These are phyloP conservation scores for Zygosaccharomyces lentus DNA, from an alignment of 805 yeast species.

Conservation along the genomic window DNA sequence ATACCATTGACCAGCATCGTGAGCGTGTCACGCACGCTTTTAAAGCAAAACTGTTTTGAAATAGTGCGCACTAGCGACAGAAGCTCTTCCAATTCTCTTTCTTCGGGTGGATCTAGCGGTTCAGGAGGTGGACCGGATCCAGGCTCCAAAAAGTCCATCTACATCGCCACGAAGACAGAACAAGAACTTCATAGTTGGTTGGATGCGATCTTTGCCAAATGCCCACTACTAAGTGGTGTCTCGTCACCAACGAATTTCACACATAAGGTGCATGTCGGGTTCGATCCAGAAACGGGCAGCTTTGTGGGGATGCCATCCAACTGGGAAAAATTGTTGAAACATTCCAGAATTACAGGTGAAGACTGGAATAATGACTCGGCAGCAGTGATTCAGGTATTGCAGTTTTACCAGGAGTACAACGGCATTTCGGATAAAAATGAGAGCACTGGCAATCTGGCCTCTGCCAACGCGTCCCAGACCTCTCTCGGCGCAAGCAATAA, in stretches of 20 bases:
- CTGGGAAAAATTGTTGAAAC: slow-evolving; percentile 82
- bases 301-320: slow-evolving; percentile 92
- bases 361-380: slow-evolving; percentile 94
- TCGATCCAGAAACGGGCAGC: slow-evolving; percentile 78
- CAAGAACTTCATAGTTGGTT: slow-evolving; percentile 85
- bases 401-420: slow-evolving; percentile 56
- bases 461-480: slow-evolving; percentile 3
- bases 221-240: slow-evolving; percentile 61
- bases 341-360: slow-evolving; percentile 83
- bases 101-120: slow-evolving; percentile 13
- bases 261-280: slow-evolving; percentile 87
- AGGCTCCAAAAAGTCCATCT: slow-evolving; percentile 53
- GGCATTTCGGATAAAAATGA: slow-evolving; percentile 20
- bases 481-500: slow-evolving; percentile 6
- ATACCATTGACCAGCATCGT: slow-evolving; percentile 57
- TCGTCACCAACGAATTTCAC: slow-evolving; percentile 93
- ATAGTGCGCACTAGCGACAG: slow-evolving; percentile 49
- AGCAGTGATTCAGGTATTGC: slow-evolving; percentile 88
- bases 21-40: slow-evolving; percentile 61
- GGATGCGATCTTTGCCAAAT: slow-evolving; percentile 76
- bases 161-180: slow-evolving; percentile 70
- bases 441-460: slow-evolving; percentile 3
- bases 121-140: slow-evolving; percentile 19
- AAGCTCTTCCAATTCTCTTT: slow-evolving; percentile 21
- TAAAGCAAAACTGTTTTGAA: slow-evolving; percentile 79